Evolutionary conservation across 768 basidiomycete species (phyloP), one percentile per base, ranked within the genome.

Genomic region (Serendipita indica): DNA sequence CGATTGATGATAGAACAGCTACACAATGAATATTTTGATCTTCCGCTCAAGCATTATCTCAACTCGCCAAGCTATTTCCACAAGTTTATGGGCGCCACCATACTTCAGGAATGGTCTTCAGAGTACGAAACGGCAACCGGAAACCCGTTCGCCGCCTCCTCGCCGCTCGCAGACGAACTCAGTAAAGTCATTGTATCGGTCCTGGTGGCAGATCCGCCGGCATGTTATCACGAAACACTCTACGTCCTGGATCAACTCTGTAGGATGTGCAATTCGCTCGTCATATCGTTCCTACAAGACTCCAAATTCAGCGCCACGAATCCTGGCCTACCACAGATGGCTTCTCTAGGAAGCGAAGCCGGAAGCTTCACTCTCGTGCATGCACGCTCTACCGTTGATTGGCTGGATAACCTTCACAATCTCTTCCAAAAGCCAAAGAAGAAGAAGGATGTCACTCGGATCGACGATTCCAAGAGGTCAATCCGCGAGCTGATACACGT

Each of bases 11-110:
- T 57, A 7, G 33, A 59, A n/a, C 62, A 75, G 66, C 69, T 72
- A 2, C 72, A 81, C 49, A 84, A 84, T 43, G 73, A 78, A n/a
- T 74, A 80, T 49, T 89, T 94, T 67, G 76, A 79, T 39, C 82
- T 84, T 0, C 82, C 88, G 52, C 76, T 97, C 5, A 62, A 77
- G 3, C 83, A 89, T 67, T 91, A 96, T 64, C 72, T 91, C 65
- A 79, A 83, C 49, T 93, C 94, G 1, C 79, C 84, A 3, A 92
- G 89, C 66, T 93, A 93, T 79, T 77, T 97, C 14, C 93, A 96
- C 67, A 86, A 86, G 63, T 82, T 91, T 67, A 70, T 98, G 39
- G 73, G 84, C n/a, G 84, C 89, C 16, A 78, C 88, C 52, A 77
- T 98, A 60, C 73, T 91, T 0, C 89, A 94, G 69, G 90, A 97